Percentiles rank a stretch among this genome's conserved stretches.
Evolutionary conservation across 73 alveolate species (phyloP).

Genomic region (Tetrahymena malaccensis): DNA sequence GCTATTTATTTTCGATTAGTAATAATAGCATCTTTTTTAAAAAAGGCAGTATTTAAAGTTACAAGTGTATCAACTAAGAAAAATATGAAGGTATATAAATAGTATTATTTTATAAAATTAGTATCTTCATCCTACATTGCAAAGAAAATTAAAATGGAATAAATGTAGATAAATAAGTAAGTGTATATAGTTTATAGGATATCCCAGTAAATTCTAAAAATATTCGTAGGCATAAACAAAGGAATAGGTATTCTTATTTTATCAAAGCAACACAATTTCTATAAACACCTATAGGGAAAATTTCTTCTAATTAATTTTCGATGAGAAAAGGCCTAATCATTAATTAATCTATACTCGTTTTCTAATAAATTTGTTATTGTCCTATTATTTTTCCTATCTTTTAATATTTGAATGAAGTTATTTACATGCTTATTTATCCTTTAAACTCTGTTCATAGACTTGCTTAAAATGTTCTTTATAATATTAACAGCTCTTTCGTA

Average conservation of each 20-base stretch:
- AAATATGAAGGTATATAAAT: neutral
- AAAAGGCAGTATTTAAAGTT: neutral
- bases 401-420: neutral
- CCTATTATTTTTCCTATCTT: neutral
- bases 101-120: neutral
- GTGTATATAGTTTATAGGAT: neutral
- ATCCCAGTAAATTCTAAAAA: neutral
- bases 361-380: neutral
- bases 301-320: neutral
- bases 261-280: neutral
- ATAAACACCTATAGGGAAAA: neutral
- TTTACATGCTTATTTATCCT: neutral
- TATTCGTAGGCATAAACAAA: neutral
- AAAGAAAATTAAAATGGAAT: neutral
- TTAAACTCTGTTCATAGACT: neutral
- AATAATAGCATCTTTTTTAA: neutral
- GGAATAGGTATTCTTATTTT: neutral
- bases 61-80: neutral
- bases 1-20: neutral
- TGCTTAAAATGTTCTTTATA: neutral
- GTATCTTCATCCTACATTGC: neutral
- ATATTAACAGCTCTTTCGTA: neutral
- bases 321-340: neutral
- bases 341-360: neutral
- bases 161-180: neutral